Conservation (phyloP, 495 filamentous ascomycete genomes). For the Penicillium angulare region DNA sequence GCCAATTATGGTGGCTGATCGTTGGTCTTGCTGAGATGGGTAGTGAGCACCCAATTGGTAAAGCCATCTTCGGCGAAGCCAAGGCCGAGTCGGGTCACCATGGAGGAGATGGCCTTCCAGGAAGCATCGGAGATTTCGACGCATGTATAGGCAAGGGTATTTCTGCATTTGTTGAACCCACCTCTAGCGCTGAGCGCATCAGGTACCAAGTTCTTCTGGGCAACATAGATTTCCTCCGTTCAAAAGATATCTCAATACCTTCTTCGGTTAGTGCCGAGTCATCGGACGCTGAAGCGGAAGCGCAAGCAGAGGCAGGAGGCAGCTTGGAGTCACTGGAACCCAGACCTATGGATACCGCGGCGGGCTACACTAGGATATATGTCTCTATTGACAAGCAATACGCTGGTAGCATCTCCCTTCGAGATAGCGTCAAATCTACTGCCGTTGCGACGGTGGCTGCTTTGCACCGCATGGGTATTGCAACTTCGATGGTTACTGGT, state of each 20-base stretch:
- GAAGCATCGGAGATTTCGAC: constrained; percentile 79
- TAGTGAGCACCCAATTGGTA: constrained; percentile 93
- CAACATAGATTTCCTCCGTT: constrained; percentile 71
- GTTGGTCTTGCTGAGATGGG: constrained; percentile 91
- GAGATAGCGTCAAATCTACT: constrained; percentile 80
- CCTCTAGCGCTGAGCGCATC: constrained; percentile 57
- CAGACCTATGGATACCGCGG: constrained; percentile 30
- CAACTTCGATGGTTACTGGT: constrained; percentile 88
- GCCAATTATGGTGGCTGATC: constrained; percentile 87
- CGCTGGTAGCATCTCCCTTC: constrained; percentile 76
- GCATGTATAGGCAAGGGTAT: constrained; percentile 84
- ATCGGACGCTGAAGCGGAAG: constrained; percentile 17
- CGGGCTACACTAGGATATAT: constrained; percentile 85
- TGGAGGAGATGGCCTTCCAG: constrained; percentile 72
- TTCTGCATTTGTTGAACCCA: constrained; percentile 75
- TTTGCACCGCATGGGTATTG: constrained; percentile 77
- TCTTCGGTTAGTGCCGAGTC: constrained; percentile 53
- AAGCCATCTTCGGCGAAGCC: constrained; percentile 72
- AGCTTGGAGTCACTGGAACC: constrained; percentile 16
- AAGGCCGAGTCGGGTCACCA: constrained; percentile 70
- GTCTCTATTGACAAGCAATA: constrained; percentile 80
- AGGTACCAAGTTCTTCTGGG: constrained; percentile 81
- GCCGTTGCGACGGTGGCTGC: constrained; percentile 83
- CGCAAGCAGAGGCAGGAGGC: too few species aligned
- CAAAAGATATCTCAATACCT: constrained; percentile 66